These are phyloP conservation scores for Lentinula edodes DNA, from an alignment of 768 basidiomycete species.

Conservation along the genomic window DNA sequence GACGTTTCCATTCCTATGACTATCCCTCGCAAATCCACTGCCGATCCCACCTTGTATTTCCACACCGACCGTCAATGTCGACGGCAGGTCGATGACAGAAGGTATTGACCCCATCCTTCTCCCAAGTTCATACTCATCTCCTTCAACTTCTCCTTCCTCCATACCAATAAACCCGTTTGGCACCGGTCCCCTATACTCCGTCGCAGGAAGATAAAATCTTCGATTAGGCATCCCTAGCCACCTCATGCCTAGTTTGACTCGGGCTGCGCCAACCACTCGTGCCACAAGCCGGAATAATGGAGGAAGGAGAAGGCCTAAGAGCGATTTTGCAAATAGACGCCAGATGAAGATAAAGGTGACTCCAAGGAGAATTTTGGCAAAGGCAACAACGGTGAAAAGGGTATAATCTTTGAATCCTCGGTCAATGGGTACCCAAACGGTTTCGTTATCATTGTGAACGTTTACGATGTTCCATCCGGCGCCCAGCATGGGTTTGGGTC, in stretches of 20 bases:
- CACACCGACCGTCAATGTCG: constrained; percentile 21
- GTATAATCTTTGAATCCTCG: constrained; percentile 19
- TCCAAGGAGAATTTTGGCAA: constrained; percentile 53
- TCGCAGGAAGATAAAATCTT: constrained; percentile 86
- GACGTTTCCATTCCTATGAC: constrained; percentile 6
- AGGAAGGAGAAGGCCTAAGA: constrained; percentile 70
- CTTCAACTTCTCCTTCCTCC: constrained; percentile 29
- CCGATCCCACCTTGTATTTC: constrained; percentile 14
- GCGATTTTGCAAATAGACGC: constrained; percentile 81
- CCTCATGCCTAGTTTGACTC: neutral
- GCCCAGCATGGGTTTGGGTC: constrained; percentile 49
- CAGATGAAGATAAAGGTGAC: constrained; percentile 78
- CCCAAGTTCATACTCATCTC: constrained; percentile 2
- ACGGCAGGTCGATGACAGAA: constrained; percentile 62
- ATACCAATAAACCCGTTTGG: constrained; percentile 25
- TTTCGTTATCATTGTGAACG: constrained; percentile 9
- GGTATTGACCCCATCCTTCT: constrained; percentile 42
- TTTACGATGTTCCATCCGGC: constrained; percentile 35
- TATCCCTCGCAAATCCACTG: constrained; percentile 8
- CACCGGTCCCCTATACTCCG: constrained; percentile 69
- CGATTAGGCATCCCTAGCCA: constrained; percentile 73
- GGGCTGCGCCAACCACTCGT: constrained; percentile 15
- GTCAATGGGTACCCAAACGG: neutral
- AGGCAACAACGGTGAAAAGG: constrained; percentile 43
- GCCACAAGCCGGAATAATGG: constrained; percentile 78